Conservation (phyloP, 179 eudicot genomes). For the Actinidia polygama region DNA sequence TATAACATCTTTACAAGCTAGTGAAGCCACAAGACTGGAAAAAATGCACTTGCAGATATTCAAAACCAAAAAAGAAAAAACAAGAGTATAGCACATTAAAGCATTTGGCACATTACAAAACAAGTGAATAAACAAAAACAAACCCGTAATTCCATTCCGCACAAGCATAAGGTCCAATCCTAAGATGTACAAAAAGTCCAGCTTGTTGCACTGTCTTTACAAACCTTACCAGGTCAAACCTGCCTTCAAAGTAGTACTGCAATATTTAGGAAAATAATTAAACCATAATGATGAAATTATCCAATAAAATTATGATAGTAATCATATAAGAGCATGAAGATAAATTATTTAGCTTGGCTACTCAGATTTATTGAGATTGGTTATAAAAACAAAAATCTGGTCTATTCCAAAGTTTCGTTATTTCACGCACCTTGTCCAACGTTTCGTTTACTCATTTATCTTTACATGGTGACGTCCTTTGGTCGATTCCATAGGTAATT, state of each 20-base stretch:
- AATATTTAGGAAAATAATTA: conserved; percentile 2
- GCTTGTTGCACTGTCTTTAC: conserved; percentile 58
- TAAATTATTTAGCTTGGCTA: background rate
- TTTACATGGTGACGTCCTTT: no score
- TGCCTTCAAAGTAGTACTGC: conserved; percentile 61
- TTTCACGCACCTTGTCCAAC: no score
- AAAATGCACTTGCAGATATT: background rate
- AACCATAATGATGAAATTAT: background rate
- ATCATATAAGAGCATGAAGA: background rate
- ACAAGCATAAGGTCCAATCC: conserved; percentile 69
- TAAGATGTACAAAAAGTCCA: conserved; percentile 55
- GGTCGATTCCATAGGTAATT: no score
- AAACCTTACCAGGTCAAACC: conserved; percentile 58
- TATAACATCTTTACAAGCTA: background rate
- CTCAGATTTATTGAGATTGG: background rate
- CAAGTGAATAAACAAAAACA: conserved; percentile 15
- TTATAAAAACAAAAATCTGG: background rate
- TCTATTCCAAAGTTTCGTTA: no score
- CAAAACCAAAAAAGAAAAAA: background rate
- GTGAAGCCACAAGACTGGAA: background rate
- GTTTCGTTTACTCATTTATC: no score
- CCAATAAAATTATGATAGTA: background rate
- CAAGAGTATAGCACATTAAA: no score
- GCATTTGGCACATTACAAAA: conserved; percentile 1
- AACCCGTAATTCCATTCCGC: conserved; percentile 77